Evolutionary conservation across 2,329 filamentous ascomycete genomes (phyloP), one percentile per base, ranked within the genome.

Genomic region (Pyricularia grisea): DNA sequence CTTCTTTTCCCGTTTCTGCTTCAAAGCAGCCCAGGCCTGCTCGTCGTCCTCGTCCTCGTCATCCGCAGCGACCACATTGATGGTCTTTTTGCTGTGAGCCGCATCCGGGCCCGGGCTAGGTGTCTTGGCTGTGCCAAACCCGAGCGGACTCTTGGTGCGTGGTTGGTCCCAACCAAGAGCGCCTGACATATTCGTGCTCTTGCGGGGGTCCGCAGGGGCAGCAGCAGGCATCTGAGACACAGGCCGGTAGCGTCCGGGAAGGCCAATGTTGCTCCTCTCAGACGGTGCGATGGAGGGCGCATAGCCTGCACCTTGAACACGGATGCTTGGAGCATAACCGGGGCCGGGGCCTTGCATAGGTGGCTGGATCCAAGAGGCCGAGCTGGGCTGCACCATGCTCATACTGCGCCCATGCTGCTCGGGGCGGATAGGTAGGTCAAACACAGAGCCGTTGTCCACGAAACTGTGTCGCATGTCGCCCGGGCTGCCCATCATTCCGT

Each of bases 221-320:
- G 78, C 76, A 9, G 81, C 83, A 11, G 70, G 70, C 68, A 85
- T 82, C 61, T 90, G 90, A 0, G 92, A 93, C 0, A 98, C 94
- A 1, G 95, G 93, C 65, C 95, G 88, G 80, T 99, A 99, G 64
- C 95, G 89, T 36, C 92, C 90, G 10, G 95, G 93, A 68, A 97
- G 85, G 20, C 95, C 95, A 71, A 97, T 83, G 77, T 96, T 98
- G 83, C 94, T 98, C 71, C 95, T 90, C 81, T 98, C 95, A 5
- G 93, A 97, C 0, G 95, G 95, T 2, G 95, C 94, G 73, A 99
- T 97, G 0, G 94, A 98, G 0, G 93, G 89, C 0, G 93, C 87
- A 79, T 98, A 98, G 10, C 87, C 88, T 55, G 79, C 78, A 65
- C 81, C 86, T 78, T 80, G 82, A 68, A 78, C 73, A 69, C 78